phyloP scores from a whole-genome alignment of 768 basidiomycete genomes.

The Podaxis mareebaensis region DNA sequence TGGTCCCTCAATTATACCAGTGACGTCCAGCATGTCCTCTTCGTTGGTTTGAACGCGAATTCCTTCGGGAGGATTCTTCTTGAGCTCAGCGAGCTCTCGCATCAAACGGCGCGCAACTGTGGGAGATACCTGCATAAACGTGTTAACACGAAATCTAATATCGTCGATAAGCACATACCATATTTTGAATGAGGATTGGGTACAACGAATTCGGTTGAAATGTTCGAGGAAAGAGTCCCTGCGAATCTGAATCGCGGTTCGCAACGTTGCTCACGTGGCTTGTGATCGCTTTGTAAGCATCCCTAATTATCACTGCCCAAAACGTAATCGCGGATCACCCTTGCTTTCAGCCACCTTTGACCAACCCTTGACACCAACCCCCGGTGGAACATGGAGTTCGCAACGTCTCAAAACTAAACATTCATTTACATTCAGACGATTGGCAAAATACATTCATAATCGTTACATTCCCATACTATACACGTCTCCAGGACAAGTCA shows the following conservation, averaged over 20 bases:
- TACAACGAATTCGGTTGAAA: neutral
- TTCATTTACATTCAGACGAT: neutral
- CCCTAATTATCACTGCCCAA: neutral
- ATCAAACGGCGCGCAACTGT: conserved; percentile 80
- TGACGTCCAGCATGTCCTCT: conserved; percentile 86
- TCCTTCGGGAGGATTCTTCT: conserved; percentile 86
- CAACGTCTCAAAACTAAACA: too few relatives aligned
- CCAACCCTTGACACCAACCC: neutral
- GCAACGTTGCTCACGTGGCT: conserved; percentile 13
- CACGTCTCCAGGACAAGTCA: conserved; percentile 4
- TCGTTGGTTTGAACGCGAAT: conserved; percentile 85
- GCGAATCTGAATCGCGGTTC: conserved; percentile 14
- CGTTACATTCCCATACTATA: conserved; percentile 6
- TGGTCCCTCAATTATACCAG: conserved; percentile 88
- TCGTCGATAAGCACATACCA: neutral
- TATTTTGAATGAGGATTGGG: neutral
- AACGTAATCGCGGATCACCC: neutral
- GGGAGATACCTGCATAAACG: conserved; percentile 30
- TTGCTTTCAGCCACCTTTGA: neutral
- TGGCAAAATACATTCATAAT: neutral
- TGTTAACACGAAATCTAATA: neutral
- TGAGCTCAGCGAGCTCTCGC: conserved; percentile 81
- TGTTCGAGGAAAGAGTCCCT: neutral
- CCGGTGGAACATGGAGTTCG: neutral
- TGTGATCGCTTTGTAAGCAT: conserved; percentile 12